Percentiles rank a stretch among this genome's conserved stretches.
These are phyloP conservation scores for Arabidopsis arenosa DNA, from an alignment of 345 rosid genomes.

Conservation along the genomic window DNA sequence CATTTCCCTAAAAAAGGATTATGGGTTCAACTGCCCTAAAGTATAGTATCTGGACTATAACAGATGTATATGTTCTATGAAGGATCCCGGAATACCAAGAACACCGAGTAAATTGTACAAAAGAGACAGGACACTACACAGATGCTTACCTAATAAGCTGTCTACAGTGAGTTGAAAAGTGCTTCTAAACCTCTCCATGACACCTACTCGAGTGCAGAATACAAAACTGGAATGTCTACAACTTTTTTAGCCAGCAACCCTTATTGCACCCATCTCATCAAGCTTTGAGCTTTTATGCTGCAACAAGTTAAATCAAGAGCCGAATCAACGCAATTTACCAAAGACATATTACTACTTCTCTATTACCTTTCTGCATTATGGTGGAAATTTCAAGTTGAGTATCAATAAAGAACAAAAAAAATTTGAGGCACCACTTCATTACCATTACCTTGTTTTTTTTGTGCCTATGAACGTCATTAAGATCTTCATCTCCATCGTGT, in stretches of 20 bases:
- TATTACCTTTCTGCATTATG: background rate
- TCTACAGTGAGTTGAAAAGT: slow-evolving; percentile 51
- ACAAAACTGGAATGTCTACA: slow-evolving; percentile 36
- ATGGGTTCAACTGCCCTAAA: background rate
- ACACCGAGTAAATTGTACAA: slow-evolving; percentile 15
- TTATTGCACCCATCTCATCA: slow-evolving; percentile 87
- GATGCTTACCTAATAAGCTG: slow-evolving; percentile 61
- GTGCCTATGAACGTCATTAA: slow-evolving; percentile 79
- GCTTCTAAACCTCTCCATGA: slow-evolving; percentile 59
- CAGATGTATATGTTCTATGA: slow-evolving; percentile 20
- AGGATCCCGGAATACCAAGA: slow-evolving; percentile 22
- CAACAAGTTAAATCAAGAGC: slow-evolving; percentile 30
- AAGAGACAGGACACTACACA: slow-evolving; percentile 17
- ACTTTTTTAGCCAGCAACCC: slow-evolving; percentile 83
- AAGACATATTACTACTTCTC: slow-evolving; percentile 9
- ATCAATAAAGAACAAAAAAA: background rate
- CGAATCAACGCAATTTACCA: slow-evolving; percentile 21
- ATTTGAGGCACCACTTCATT: background rate
- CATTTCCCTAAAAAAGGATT: background rate
- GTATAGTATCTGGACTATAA: slow-evolving; percentile 10
- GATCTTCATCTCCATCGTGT: slow-evolving; percentile 93
- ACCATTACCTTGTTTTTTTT: slow-evolving; percentile 90
- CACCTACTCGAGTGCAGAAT: slow-evolving; percentile 47
- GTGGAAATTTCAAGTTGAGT: slow-evolving; percentile 15
- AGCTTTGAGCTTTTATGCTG: slow-evolving; percentile 95